Evolutionary conservation across 768 basidiomycete genomes (phyloP).

Genomic region (Podaxis rugospora): DNA sequence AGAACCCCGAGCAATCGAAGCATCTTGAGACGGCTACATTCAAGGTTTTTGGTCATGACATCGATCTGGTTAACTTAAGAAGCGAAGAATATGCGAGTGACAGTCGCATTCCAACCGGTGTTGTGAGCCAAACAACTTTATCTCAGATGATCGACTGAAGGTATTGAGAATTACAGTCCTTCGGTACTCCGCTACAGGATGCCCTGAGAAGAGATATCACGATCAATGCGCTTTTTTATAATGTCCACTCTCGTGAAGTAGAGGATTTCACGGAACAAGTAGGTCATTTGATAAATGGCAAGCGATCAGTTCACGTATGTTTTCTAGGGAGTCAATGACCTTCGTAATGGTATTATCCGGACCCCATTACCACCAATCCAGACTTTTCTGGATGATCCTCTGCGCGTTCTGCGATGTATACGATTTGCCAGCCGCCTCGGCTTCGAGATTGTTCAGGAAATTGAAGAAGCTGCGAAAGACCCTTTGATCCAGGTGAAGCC

Average conservation of each 20-base stretch:
- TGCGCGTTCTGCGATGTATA: conserved; percentile 86
- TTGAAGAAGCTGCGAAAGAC: conserved; percentile 60
- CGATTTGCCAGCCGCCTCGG: conserved; percentile 91
- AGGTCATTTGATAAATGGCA: conserved; percentile 4
- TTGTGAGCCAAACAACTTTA: conserved; percentile 48
- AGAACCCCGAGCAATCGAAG: conserved; percentile 96
- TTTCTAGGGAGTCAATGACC: conserved; percentile 78
- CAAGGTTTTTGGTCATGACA: conserved; percentile 70
- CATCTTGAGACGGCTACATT: conserved; percentile 95
- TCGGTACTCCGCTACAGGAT: conserved; percentile 91
- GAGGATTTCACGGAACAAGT: conserved; percentile 88
- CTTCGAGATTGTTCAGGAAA: conserved; percentile 67
- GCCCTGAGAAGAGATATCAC: conserved; percentile 89
- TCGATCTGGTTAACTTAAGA: conserved; percentile 92
- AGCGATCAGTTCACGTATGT: conserved; percentile 12
- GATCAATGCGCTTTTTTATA: conserved; percentile 96
- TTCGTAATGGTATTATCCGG: conserved; percentile 72
- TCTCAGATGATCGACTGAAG: not conserved
- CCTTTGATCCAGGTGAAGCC: conserved; percentile 56
- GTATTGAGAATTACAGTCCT: conserved; percentile 46
- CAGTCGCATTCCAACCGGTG: conserved; percentile 84
- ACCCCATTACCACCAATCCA: conserved; percentile 84
- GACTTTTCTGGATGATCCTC: conserved; percentile 92
- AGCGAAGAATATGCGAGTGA: conserved; percentile 86
- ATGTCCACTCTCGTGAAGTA: conserved; percentile 78